Base-by-base conservation (phyloP, 2,329 filamentous ascomycete species). In the Verticillium isaacii region DNA sequence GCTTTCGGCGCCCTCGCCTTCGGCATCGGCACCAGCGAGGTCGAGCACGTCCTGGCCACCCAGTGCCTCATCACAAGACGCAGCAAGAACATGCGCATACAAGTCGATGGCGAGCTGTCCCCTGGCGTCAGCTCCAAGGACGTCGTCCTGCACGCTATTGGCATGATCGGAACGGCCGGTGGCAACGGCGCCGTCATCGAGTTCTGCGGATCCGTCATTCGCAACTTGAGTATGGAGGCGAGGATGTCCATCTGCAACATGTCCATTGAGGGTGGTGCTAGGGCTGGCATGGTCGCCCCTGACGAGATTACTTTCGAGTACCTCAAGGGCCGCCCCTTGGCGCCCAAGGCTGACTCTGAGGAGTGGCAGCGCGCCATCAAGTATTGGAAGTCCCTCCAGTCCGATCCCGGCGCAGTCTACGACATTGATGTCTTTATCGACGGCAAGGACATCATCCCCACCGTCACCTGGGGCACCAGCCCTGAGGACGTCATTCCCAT, bases 231-330 rank as follows among this genome's bases (percentile, higher is more conserved):
- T 77, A 97, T 99, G 86, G 95, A 98, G 78, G 95, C 94, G 54
- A 88, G 95, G 68, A 98, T 99, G 95, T 97, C 93, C 66, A 96
- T 99, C 75, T 98, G 95, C 82, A 99, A 99, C 82, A 98, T 98
- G 95, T 93, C 93, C 15, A 97, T 98, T 69, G 95, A 99, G 82
- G 95, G 85, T 68, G 95, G 95, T 77, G 95, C 95, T 57, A 86
- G 95, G 78, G 94, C 94, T 64, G 95, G 95, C 68, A 96, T 99
- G 93, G 89, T 99, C 63, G 95, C 95, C 11, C 95, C 95, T 5
- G 95, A 99, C 72, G 89, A 97, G 72, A 90, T 82, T 62, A 98
- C 95, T 32, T 97, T 97, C 69, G 92, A 96, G 68, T 99, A 98
- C 74, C 89, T 99, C 71, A 95, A 95, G 82, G 92, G 90, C 69